Percentiles rank a stretch among this genome's conserved stretches.
These are phyloP conservation scores for Paspalum notatum DNA, from an alignment of 176 grass and related monocot genomes.

Conservation along the genomic window DNA sequence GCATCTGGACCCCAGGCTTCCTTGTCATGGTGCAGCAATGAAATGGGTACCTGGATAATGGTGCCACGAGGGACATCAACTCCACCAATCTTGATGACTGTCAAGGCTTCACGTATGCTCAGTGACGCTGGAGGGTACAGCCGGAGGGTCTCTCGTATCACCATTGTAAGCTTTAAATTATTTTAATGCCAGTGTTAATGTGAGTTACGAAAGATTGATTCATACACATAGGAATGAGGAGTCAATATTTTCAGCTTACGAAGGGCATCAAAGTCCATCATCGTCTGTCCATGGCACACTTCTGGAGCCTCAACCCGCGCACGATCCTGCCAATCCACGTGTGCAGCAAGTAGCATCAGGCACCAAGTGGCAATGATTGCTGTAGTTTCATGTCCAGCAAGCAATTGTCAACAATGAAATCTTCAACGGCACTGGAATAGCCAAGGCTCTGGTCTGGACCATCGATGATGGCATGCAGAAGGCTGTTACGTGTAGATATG, in stretches of 20 bases:
- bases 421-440: constrained; percentile 12
- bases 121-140: constrained; percentile 47
- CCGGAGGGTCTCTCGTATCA: constrained; percentile 65
- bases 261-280: constrained; percentile 30
- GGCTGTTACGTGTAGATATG: constrained; percentile 11
- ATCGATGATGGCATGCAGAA: constrained; percentile 38
- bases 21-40: neutral
- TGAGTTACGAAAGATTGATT: neutral
- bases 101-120: constrained; percentile 40
- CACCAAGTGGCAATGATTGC: constrained; percentile 54
- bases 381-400: constrained; percentile 59
- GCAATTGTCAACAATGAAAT: constrained; percentile 61
- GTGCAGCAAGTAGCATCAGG: constrained; percentile 55
- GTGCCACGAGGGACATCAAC: constrained; percentile 5
- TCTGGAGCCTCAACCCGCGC: constrained; percentile 39
- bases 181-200: neutral
- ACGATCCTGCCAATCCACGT: constrained; percentile 56
- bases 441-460: neutral
- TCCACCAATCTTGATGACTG: constrained; percentile 43
- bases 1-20: neutral
- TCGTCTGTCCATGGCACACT: constrained; percentile 11
- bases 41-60: constrained; percentile 20
- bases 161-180: constrained; percentile 57
- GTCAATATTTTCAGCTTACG: constrained; percentile 52
- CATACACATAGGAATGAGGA: neutral